Conservation (phyloP, 805 yeast genomes). For the Ogataea zsoltii region DNA sequence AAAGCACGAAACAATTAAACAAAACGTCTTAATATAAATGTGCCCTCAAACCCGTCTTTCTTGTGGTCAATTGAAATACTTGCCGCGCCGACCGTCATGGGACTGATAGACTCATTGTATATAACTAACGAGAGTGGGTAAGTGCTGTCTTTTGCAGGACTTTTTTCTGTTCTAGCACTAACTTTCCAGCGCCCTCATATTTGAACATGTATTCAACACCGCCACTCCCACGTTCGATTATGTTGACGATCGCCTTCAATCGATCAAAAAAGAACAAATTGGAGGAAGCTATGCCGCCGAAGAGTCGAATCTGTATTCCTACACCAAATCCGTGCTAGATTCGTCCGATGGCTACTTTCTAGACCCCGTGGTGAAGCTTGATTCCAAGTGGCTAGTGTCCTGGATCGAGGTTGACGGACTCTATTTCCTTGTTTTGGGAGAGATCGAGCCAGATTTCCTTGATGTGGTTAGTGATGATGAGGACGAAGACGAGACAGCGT, state of each 20-base stretch:
- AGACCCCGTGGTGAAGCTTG: constrained; percentile 31
- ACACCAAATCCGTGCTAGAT: constrained; percentile 12
- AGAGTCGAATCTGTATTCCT: neutral
- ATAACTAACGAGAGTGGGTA: constrained; percentile 32
- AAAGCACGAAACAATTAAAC: neutral
- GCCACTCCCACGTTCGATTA: constrained; percentile 32
- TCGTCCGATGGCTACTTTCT: constrained; percentile 27
- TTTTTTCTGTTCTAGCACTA: neutral
- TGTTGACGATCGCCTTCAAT: constrained; percentile 24
- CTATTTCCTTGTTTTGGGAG: constrained; percentile 20
- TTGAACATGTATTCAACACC: constrained; percentile 26
- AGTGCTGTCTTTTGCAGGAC: constrained; percentile 8
- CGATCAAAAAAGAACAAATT: constrained; percentile 17
- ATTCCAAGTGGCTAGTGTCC: constrained; percentile 31
- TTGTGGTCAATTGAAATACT: no score
- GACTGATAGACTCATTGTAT: constrained; percentile 33
- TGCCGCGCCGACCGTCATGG: constrained; percentile 24
- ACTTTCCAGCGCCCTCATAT: constrained; percentile 23
- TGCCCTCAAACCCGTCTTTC: no score
- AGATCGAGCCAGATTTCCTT: constrained; percentile 13
- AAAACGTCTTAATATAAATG: no score
- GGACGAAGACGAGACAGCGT: constrained; percentile 22
- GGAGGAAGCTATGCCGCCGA: neutral
- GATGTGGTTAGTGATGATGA: constrained; percentile 36
- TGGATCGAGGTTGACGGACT: constrained; percentile 30